Base-by-base conservation (phyloP, 2,329 filamentous ascomycete genomes). In the Colletotrichum siamense region DNA sequence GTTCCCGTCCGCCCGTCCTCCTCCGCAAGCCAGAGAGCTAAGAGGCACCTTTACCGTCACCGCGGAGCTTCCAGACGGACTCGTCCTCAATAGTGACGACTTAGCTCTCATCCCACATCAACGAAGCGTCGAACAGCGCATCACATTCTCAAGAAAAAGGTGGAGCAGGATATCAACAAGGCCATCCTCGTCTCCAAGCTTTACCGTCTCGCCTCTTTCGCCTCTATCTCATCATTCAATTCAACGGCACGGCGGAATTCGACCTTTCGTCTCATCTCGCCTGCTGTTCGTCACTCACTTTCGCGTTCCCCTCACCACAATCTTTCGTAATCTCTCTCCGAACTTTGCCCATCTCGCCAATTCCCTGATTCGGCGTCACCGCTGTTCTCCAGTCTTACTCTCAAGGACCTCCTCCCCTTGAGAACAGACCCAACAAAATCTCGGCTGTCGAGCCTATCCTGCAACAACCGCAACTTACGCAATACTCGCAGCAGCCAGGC, bases 351-450 rank as follows among this genome's bases (percentile, higher is more conserved):
- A 64, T 65, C 73, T 34, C 70, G 18, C 16, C 62, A 44, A 61
- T 69, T 32, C 55, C 55, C 64, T 44, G 39, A 36, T 28, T 67
- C 44, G 57, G 73, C 44, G 73, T 76, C 73, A 76, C 70, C 73
- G 73, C 73, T 39, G 44, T 13, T 63, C 59, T 69, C 70, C 59
- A 32, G 67, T 49, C 7, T 49, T 32, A 28, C 22, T 30, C 66
- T 32, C 28, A 59, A 26, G 67, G 24, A 24, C 18, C 22, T 64
- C 10, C n/a, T 28, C 24, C 32, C 62, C 62, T 34, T 44, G 34
- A 34, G 32, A 5, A 24, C 26, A 18, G 8, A 15, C 49, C 26
- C 62, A 59, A 72, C 63, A 59, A 52, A 52, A 66, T 64, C 36
- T 70, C 57, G 5, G n/a, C 71, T 34, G 22, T 36, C 67, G 71